These are phyloP conservation scores for Ceratocystis eucalypticola DNA, from an alignment of 2,329 filamentous ascomycete species.

Conservation along the genomic window DNA sequence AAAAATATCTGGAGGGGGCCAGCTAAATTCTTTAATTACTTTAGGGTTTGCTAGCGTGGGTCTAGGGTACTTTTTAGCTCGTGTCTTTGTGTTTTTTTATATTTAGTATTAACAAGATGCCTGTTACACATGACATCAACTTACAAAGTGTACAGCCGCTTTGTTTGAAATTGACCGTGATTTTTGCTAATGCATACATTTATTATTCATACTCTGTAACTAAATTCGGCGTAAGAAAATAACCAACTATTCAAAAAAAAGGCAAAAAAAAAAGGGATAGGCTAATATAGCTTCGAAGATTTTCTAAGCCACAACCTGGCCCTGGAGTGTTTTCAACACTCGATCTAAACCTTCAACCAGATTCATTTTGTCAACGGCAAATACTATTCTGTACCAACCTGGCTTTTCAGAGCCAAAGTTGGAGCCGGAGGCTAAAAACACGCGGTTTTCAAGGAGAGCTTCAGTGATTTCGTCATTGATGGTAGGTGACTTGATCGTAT, in stretches of 20 bases:
- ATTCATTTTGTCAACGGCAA: conserved; percentile 26
- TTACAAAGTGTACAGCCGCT: background rate
- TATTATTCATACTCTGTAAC: background rate
- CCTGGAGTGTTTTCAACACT: conserved; percentile 9
- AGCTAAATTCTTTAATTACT: background rate
- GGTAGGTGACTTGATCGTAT: conserved; percentile 17
- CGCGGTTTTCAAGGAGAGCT: conserved; percentile 24
- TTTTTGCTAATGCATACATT: background rate
- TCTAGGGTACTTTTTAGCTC: background rate
- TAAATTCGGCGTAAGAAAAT: background rate
- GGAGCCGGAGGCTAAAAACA: conserved; percentile 29
- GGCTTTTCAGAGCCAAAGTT: conserved; percentile 29
- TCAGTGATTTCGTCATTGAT: conserved; percentile 24
- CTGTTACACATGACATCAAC: background rate
- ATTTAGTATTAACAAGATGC: background rate
- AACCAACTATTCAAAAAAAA: background rate
- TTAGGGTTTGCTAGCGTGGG: background rate
- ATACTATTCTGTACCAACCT: conserved; percentile 31
- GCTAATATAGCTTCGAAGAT: background rate
- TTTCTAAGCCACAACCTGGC: conserved; percentile 2
- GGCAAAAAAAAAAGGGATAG: background rate
- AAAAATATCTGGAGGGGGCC: background rate
- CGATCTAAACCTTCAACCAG: conserved; percentile 23
- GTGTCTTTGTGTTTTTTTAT: background rate
- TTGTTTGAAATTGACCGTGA: background rate